A percentile compares a stretch with the other conserved stretches of the same genome.
Conservation (phyloP, 2,329 filamentous ascomycete species). For the Corynespora cassiicola region DNA sequence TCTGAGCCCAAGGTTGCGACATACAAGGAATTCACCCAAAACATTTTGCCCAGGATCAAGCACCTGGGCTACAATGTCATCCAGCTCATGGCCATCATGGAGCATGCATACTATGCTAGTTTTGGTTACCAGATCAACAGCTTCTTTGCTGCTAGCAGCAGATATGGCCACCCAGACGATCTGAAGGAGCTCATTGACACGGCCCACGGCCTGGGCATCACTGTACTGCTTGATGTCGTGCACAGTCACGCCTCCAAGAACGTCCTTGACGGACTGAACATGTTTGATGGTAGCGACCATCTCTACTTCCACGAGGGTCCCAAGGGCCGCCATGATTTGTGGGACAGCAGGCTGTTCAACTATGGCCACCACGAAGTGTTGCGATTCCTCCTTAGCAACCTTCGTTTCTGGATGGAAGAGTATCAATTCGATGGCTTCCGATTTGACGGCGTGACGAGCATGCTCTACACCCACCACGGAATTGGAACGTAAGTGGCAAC, state of each 20-base stretch:
- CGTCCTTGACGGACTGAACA: constrained; percentile 90
- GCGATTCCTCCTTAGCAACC: constrained; percentile 92
- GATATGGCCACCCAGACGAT: constrained; percentile 92
- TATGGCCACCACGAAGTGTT: constrained; percentile 94
- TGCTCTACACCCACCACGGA: constrained; percentile 95
- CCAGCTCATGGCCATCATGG: constrained; percentile 98
- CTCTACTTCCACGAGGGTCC: constrained; percentile 91
- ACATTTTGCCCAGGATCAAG: constrained; percentile 90
- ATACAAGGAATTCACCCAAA: constrained; percentile 96
- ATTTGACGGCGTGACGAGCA: constrained; percentile 97
- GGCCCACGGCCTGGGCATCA: constrained; percentile 88
- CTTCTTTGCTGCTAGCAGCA: constrained; percentile 96
- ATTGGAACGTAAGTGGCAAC: constrained; percentile 83
- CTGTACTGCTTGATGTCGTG: constrained; percentile 91
- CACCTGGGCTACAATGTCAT: constrained; percentile 95
- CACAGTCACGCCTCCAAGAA: constrained; percentile 99
- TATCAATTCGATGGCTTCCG: constrained; percentile 96
- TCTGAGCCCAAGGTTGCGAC: constrained; percentile 87
- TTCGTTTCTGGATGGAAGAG: constrained; percentile 99
- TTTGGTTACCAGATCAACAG: constrained; percentile 99
- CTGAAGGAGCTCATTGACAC: constrained; percentile 96
- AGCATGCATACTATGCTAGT: constrained; percentile 98
- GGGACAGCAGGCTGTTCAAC: constrained; percentile 97
- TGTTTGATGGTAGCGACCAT: constrained; percentile 94
- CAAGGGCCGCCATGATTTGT: constrained; percentile 87